phyloP scores from a whole-genome alignment of 768 basidiomycete species.

The Collybia nuda region DNA sequence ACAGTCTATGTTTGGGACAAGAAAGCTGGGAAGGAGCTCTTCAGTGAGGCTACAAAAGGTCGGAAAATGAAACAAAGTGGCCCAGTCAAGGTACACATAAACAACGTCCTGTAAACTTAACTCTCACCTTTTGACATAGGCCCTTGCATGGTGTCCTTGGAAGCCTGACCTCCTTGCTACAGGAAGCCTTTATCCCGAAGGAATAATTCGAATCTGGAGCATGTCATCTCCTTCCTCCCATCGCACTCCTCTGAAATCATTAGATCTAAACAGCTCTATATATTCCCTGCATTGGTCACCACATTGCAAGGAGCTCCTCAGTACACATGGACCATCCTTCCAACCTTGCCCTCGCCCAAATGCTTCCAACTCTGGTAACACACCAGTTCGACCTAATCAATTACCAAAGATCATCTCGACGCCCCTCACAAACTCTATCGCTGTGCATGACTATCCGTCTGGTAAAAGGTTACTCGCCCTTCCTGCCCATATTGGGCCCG shows the following conservation, averaged over 20 bases:
- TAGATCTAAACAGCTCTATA: constrained; percentile 75
- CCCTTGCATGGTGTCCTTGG: constrained; percentile 88
- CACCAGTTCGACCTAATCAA: constrained; percentile 30
- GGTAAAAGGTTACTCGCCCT: constrained; percentile 49
- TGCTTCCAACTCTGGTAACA: constrained; percentile 1
- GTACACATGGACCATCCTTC: constrained; percentile 73
- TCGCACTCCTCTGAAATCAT: constrained; percentile 50
- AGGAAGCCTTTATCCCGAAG: constrained; percentile 77
- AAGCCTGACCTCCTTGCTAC: constrained; percentile 72
- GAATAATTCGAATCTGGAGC: constrained; percentile 70
- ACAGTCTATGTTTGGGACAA: constrained; percentile 86
- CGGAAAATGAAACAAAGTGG: constrained; percentile 70
- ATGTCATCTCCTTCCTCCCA: constrained; percentile 33
- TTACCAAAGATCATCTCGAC: constrained; percentile 47
- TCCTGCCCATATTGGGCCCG: constrained; percentile 53
- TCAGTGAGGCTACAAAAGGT: constrained; percentile 46
- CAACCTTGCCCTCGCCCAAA: constrained; percentile 46
- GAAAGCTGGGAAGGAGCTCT: constrained; percentile 31
- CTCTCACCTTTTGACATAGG: constrained; percentile 36
- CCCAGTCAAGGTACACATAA: constrained; percentile 47
- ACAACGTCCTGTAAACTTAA: not conserved
- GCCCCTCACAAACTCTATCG: constrained; percentile 65
- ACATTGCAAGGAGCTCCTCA: constrained; percentile 85
- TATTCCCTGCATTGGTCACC: constrained; percentile 76
- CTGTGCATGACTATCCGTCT: constrained; percentile 76